Evolutionary conservation across 2,329 filamentous ascomycete species (phyloP).

Genomic region (Epichloe hybrida): DNA sequence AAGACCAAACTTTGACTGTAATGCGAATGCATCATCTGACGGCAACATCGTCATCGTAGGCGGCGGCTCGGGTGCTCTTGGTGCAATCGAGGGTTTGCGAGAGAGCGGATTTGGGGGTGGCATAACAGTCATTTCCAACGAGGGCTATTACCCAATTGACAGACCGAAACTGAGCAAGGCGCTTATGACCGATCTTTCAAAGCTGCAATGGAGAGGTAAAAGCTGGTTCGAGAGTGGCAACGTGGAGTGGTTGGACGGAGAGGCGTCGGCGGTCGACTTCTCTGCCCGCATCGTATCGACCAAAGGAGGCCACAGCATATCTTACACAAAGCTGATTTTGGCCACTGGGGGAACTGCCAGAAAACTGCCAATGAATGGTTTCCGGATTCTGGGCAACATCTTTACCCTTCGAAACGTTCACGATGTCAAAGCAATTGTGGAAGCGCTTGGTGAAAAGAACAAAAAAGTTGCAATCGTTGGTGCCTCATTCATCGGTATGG

Average conservation of each 20-base stretch:
- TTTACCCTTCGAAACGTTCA: slow-evolving; percentile 71
- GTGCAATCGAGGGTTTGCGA: slow-evolving; percentile 69
- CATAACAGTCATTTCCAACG: slow-evolving; percentile 72
- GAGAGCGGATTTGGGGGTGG: slow-evolving; percentile 66
- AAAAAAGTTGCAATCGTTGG: slow-evolving; percentile 88
- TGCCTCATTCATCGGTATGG: slow-evolving; percentile 95
- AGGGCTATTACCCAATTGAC: slow-evolving; percentile 81
- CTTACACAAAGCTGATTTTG: slow-evolving; percentile 80
- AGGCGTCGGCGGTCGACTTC: slow-evolving; percentile 69
- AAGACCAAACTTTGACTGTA: slow-evolving; percentile 61
- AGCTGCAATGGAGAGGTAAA: slow-evolving; percentile 62
- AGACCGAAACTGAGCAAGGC: slow-evolving; percentile 93
- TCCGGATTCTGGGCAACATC: slow-evolving; percentile 77
- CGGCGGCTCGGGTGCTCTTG: slow-evolving; percentile 73
- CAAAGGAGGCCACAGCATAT: slow-evolving; percentile 52
- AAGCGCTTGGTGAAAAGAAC: slow-evolving; percentile 63
- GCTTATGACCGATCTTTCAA: slow-evolving; percentile 65
- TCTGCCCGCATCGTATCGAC: slow-evolving; percentile 59
- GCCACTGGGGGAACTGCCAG: slow-evolving; percentile 74
- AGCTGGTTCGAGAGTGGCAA: slow-evolving; percentile 59
- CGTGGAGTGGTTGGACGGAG: slow-evolving; percentile 44
- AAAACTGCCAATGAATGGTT: slow-evolving; percentile 64
- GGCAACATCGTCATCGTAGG: slow-evolving; percentile 70
- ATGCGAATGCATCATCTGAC: slow-evolving; percentile 24
- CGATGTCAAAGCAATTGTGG: slow-evolving; percentile 64